Percentiles rank a stretch among this genome's conserved stretches.
Conservation (phyloP, 305 asterid species). For the Fraxinus latifolia region DNA sequence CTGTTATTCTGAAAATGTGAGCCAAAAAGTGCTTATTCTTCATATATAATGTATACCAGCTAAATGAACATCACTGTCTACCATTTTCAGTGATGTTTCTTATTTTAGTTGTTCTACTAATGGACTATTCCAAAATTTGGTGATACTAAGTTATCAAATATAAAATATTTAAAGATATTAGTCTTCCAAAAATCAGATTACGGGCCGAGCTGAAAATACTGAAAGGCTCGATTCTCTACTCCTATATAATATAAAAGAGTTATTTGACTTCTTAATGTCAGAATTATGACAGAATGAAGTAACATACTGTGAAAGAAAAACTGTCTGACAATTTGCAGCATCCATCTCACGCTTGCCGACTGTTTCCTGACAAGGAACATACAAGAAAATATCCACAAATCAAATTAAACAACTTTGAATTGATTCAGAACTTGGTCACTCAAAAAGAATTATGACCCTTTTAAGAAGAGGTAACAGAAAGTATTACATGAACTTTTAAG, state of each 20-base stretch:
- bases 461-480: neutral
- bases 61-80: neutral
- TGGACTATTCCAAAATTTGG: neutral
- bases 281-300: conserved; percentile 4
- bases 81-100: neutral
- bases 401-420: conserved; percentile 9
- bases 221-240: neutral
- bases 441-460: neutral
- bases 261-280: neutral
- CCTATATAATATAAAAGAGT: neutral
- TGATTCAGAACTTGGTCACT: neutral
- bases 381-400: conserved; percentile 5
- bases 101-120: neutral
- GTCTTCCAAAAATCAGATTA: neutral
- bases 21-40: neutral
- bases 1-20: neutral
- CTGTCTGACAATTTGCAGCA: conserved; percentile 85
- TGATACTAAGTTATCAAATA: neutral
- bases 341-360: conserved; percentile 78
- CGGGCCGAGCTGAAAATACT: neutral
- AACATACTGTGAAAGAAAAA: conserved; percentile 81
- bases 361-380: conserved; percentile 47
- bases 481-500: neutral
- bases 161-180: neutral
- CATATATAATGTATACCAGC: neutral